These are phyloP conservation scores for Schizothecium vesticola DNA, from an alignment of 495 filamentous ascomycete genomes.

Conservation along the genomic window DNA sequence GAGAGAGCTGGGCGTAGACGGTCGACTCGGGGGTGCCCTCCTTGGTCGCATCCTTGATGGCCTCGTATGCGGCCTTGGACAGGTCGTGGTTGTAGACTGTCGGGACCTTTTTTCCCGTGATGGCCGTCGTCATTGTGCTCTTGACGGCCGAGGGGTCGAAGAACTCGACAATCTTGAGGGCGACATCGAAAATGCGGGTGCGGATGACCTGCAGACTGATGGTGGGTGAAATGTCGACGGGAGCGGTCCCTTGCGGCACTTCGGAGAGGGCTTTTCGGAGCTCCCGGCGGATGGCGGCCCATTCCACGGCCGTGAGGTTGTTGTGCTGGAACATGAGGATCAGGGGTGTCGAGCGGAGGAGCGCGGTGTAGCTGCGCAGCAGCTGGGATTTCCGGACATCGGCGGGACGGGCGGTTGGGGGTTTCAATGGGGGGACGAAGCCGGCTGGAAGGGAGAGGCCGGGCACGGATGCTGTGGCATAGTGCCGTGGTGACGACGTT, in stretches of 20 bases:
- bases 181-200: constrained; percentile 81
- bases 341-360: constrained; percentile 81
- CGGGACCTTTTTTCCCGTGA: constrained; percentile 37
- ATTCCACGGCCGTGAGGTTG: constrained; percentile 84
- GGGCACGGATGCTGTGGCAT: constrained; percentile 37
- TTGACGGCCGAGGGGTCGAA: constrained; percentile 55
- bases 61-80: constrained; percentile 61
- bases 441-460: constrained; percentile 49
- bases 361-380: constrained; percentile 85
- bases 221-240: constrained; percentile 34
- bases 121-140: constrained; percentile 16
- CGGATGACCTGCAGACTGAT: constrained; percentile 77
- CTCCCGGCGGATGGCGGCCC: constrained; percentile 81
- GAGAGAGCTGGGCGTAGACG: constrained; percentile 54
- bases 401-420: constrained; percentile 79
- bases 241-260: constrained; percentile 30
- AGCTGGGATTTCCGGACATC: constrained; percentile 93
- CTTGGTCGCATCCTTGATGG: constrained; percentile 47
- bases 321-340: constrained; percentile 96
- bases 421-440: constrained; percentile 66
- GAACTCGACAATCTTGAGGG: constrained; percentile 79
- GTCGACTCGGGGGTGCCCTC: constrained; percentile 40
- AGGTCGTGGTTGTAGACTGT: constrained; percentile 62
- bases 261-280: constrained; percentile 61
- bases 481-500: constrained; percentile 24